Conservation (phyloP, 176 grass and related monocot species). For the Triticum turgidum region DNA sequence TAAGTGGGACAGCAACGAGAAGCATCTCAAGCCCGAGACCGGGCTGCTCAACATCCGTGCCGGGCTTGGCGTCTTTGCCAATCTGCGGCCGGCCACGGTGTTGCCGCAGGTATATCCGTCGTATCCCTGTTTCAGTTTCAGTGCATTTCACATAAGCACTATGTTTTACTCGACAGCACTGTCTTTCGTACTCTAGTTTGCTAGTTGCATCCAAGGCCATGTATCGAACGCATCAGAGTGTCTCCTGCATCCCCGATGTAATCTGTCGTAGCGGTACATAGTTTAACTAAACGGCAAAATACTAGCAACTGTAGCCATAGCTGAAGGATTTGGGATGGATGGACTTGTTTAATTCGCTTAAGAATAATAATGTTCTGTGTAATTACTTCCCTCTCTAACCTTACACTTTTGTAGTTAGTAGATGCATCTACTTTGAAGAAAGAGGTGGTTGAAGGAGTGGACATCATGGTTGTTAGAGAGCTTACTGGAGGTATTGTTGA, state of each 20-base stretch:
- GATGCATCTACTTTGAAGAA: slow-evolving; percentile 89
- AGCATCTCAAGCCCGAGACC: slow-evolving; percentile 90
- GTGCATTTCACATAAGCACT: not conserved
- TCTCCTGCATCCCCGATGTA: not conserved
- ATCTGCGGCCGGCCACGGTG: slow-evolving; percentile 73
- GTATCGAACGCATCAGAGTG: no score
- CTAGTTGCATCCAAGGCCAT: not conserved
- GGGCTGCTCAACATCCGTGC: slow-evolving; percentile 80
- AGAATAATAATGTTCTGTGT: no score
- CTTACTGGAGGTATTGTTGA: slow-evolving; percentile 77
- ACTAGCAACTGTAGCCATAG: not conserved
- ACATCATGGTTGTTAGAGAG: slow-evolving; percentile 95
- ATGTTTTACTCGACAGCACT: not conserved
- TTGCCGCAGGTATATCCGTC: slow-evolving; percentile 61
- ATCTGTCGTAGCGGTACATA: not conserved
- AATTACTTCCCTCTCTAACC: not conserved
- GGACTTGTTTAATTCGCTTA: not conserved
- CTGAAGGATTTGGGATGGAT: not conserved
- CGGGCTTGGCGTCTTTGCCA: slow-evolving; percentile 73
- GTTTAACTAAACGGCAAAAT: not conserved
- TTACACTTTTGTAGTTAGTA: slow-evolving; percentile 57
- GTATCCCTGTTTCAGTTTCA: not conserved
- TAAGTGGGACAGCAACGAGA: slow-evolving; percentile 94
- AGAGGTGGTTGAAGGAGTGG: slow-evolving; percentile 87
- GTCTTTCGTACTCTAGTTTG: not conserved